Base-by-base conservation (phyloP, 768 basidiomycete genomes). In the Kwoniella newhampshirensis region DNA sequence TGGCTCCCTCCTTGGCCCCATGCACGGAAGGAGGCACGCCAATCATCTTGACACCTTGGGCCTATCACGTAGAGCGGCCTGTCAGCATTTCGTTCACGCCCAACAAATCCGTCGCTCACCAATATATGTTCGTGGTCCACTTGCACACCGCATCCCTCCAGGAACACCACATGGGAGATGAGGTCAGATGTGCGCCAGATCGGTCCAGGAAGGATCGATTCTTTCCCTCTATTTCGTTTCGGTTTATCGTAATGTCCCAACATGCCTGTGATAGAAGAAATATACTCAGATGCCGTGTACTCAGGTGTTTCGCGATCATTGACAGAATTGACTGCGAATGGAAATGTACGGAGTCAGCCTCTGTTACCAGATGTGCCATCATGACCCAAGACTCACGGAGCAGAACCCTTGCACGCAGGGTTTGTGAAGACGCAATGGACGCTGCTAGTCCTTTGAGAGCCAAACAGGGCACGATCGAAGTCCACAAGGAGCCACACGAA, bases 401-500 rank as follows among this genome's bases (percentile, higher is more conserved):
- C n/a, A 97, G 77, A 6, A 93, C 82, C 74, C 96, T 96, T 6
- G 86, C 87, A 27, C 82, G 82, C 26, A 94, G 79, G 18, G 81
- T 81, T 11, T 77, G 77, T 35, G 90, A 93, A 28, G 83, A 80
- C 15, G 89, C 89, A 55, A 94, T 91, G 18, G 82, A 83, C 44
- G 81, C 77, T 1, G 86, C 89, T 12, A 94, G 85, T 1, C 89
- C 89, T 52, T 85, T 84, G 26, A 97, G 77, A 1, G 91, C 88
- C 23, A 97, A 81, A 75, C 92, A 94, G 0, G 92, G 92, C n/a
- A 92, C 86, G 58, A 96, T 88, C 65, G 88, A 89, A 13, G 92
- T 97, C 90, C 90, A 97, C 7, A 97, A 79, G 1, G 91, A 94
- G 4, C 92, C 92, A 70, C 91, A 92, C 2, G 90, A 92, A 73